These are phyloP conservation scores for Epichloe festucae DNA, from an alignment of 2,329 filamentous ascomycete genomes.

Conservation along the genomic window DNA sequence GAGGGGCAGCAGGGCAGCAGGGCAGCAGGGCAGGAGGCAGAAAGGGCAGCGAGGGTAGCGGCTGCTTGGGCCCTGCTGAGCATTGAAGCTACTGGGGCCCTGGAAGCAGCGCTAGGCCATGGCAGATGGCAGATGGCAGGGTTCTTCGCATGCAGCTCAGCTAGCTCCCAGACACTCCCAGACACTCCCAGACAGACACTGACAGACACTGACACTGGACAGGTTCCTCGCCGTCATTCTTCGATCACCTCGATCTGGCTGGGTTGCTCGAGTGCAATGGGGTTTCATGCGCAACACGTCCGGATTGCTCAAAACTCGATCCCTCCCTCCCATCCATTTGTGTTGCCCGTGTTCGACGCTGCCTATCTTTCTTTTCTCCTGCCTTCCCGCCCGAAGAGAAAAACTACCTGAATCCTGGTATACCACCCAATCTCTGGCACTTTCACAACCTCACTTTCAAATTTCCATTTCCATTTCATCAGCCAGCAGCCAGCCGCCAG, in stretches of 20 bases:
- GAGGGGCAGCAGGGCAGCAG: too few relatives aligned
- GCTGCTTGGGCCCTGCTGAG: neutral
- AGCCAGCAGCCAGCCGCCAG: too few relatives aligned
- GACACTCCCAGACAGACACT: too few relatives aligned
- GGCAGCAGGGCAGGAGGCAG: neutral
- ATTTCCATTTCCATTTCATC: too few relatives aligned
- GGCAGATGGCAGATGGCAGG: constrained; percentile 4
- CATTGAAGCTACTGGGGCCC: constrained; percentile 4
- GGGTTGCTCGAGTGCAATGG: constrained; percentile 4
- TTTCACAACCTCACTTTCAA: too few relatives aligned
- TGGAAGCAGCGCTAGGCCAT: constrained; percentile 7
- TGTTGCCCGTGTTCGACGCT: too few relatives aligned
- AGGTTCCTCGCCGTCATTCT: constrained; percentile 9
- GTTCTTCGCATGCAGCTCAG: constrained; percentile 6
- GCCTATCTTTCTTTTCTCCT: too few relatives aligned
- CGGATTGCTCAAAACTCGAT: constrained; percentile 18
- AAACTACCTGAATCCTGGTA: too few relatives aligned
- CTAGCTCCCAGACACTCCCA: constrained; percentile 1
- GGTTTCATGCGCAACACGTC: constrained; percentile 19
- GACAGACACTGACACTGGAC: neutral
- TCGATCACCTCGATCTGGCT: constrained; percentile 22
- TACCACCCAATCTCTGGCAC: too few relatives aligned
- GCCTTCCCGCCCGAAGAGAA: too few relatives aligned
- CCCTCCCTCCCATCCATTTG: constrained; percentile 10
- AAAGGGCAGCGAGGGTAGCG: neutral